Conservation (phyloP, 495 filamentous ascomycete species). For the Rhypophila decipiens region DNA sequence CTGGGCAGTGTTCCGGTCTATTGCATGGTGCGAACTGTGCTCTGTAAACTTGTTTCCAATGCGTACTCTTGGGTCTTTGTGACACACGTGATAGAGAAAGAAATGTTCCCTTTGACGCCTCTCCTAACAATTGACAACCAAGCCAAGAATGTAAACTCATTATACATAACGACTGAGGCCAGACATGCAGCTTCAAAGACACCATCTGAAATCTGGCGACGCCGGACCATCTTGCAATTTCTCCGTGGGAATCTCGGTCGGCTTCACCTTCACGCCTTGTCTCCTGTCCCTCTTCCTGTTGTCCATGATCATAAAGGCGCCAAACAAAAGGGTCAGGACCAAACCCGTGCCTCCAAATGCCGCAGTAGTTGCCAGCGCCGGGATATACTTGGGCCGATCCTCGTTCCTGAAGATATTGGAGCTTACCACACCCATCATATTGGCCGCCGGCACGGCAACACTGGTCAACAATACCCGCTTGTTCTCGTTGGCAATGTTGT, state of each 20-base stretch:
- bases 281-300: conserved; percentile 57
- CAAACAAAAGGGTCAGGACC: conserved; percentile 50
- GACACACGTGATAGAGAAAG: too few species aligned
- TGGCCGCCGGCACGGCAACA: conserved; percentile 67
- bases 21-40: too few species aligned
- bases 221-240: conserved; percentile 60
- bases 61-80: too few species aligned
- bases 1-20: too few species aligned
- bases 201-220: conserved; percentile 65
- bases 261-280: conserved; percentile 54
- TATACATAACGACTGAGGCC: too few species aligned
- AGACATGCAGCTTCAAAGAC: conserved; percentile 46
- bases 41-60: too few species aligned
- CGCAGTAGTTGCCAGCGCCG: conserved; percentile 66
- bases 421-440: conserved; percentile 73
- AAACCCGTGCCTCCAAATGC: conserved; percentile 63
- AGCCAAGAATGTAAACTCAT: too few species aligned
- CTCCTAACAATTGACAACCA: too few species aligned
- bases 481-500: conserved; percentile 73
- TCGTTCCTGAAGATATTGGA: conserved; percentile 66
- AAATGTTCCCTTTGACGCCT: too few species aligned
- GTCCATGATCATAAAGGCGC: conserved; percentile 64
- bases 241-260: conserved; percentile 63
- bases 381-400: conserved; percentile 68
- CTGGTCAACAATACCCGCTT: conserved; percentile 64